Conservation (phyloP, 208 protist genomes). For the Acanthamoeba castellanii region DNA sequence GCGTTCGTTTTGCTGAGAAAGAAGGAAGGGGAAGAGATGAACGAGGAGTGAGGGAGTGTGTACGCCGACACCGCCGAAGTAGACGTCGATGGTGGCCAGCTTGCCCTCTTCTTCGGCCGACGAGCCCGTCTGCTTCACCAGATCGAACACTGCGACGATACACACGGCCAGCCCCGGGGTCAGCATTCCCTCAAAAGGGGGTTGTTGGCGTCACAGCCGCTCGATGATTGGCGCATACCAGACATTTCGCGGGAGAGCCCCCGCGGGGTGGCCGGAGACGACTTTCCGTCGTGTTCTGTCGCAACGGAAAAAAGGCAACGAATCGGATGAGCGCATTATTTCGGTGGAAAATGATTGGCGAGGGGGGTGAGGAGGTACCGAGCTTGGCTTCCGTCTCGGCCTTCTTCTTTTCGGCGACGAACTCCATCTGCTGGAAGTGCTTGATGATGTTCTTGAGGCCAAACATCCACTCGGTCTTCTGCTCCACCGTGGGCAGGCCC, state of each 20-base stretch:
- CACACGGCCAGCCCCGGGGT: background rate
- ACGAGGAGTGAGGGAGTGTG: background rate
- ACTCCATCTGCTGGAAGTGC: conserved; percentile 47
- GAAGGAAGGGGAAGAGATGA: background rate
- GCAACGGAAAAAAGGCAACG: no score
- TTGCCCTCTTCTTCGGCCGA: conserved; percentile 32
- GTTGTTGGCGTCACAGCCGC: no score
- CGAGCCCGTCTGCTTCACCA: conserved; percentile 2
- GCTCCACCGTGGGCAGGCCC: conserved; percentile 5
- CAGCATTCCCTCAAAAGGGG: background rate
- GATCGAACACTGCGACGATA: background rate
- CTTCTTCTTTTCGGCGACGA: conserved; percentile 17
- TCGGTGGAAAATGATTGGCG: background rate
- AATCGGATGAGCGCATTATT: background rate
- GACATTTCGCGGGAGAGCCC: background rate
- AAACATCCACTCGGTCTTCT: conserved; percentile 48
- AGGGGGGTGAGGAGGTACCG: background rate
- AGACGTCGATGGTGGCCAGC: conserved; percentile 24
- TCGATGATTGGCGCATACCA: background rate
- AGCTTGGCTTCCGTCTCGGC: background rate
- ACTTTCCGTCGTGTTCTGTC: background rate
- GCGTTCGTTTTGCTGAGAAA: background rate
- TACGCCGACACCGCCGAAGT: conserved; percentile 29
- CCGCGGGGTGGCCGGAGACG: background rate
- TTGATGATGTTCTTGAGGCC: conserved; percentile 61